These are phyloP conservation scores for Colletotrichum spinosum DNA, from an alignment of 2,329 filamentous ascomycete species.

Conservation along the genomic window DNA sequence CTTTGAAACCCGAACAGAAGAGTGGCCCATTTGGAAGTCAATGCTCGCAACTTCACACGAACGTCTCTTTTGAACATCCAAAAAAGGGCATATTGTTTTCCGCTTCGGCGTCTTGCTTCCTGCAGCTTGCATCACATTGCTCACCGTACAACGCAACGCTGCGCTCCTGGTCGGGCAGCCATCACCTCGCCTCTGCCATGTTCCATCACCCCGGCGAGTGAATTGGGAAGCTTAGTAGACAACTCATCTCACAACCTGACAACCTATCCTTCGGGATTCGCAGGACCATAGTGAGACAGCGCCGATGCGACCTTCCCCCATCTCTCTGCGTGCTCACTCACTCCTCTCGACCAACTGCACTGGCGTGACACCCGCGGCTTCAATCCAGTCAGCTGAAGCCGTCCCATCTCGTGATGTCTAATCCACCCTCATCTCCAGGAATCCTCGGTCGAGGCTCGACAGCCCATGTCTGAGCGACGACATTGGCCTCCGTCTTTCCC, in stretches of 20 bases:
- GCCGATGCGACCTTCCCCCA: slow-evolving; percentile 27
- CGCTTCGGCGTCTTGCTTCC: neutral
- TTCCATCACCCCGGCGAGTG: neutral
- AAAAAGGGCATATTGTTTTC: too few species aligned
- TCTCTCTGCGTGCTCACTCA: slow-evolving; percentile 9
- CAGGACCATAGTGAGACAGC: slow-evolving; percentile 25
- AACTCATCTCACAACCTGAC: slow-evolving; percentile 3
- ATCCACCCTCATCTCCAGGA: slow-evolving; percentile 7
- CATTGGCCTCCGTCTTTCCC: slow-evolving; percentile 22
- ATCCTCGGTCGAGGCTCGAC: slow-evolving; percentile 5
- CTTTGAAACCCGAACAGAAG: too few species aligned
- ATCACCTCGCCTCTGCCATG: neutral
- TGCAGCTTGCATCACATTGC: slow-evolving; percentile 6
- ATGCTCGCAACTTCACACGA: neutral
- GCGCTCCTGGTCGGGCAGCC: slow-evolving; percentile 10
- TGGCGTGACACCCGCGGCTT: neutral
- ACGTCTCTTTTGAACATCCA: neutral
- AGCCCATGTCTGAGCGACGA: slow-evolving; percentile 25
- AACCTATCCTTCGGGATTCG: slow-evolving; percentile 22
- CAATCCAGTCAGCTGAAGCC: slow-evolving; percentile 3
- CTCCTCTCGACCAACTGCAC: too few species aligned
- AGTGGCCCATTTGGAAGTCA: too few species aligned
- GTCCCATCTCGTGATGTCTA: slow-evolving; percentile 11
- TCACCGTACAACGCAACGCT: neutral
- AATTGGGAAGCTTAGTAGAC: slow-evolving; percentile 3